Evolutionary conservation across 768 basidiomycete genomes (phyloP).

Genomic region (Leccinum variicolor): DNA sequence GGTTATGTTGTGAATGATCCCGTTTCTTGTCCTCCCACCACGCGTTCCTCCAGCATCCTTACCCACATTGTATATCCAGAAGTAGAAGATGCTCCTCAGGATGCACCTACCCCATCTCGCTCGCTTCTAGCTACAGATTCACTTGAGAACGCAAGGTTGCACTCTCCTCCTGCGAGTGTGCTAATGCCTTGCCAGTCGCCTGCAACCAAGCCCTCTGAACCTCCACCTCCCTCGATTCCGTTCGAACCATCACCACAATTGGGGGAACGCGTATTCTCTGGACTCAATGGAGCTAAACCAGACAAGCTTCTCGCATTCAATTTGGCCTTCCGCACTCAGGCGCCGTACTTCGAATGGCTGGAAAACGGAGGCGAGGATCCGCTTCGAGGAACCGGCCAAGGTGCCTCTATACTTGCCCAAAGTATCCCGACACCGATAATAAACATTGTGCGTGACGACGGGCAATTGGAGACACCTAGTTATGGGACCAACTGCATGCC

Average conservation of each 20-base stretch:
- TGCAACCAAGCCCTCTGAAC: background rate
- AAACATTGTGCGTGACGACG: background rate
- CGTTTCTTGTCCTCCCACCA: background rate
- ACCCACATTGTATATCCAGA: constrained; percentile 19
- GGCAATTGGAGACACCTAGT: background rate
- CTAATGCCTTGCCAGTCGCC: background rate
- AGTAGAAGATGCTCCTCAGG: constrained; percentile 1
- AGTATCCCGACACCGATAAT: background rate
- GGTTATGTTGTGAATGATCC: background rate
- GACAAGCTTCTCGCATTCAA: constrained; percentile 56
- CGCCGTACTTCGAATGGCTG: constrained; percentile 70
- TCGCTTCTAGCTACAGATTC: background rate
- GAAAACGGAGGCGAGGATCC: constrained; percentile 49
- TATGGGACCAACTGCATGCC: background rate
- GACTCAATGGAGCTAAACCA: background rate
- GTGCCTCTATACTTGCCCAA: constrained; percentile 8
- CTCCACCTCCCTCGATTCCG: background rate
- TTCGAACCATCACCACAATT: background rate
- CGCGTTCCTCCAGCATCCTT: constrained; percentile 23
- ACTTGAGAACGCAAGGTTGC: background rate
- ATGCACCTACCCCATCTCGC: background rate
- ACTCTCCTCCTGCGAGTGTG: background rate
- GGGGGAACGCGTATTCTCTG: background rate
- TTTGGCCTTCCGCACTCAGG: constrained; percentile 56
- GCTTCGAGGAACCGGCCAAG: constrained; percentile 20